Percentiles rank a stretch among this genome's conserved stretches.
phyloP scores from a whole-genome alignment of 352 stramenopile species.

The Paralagenidium karlingii region DNA sequence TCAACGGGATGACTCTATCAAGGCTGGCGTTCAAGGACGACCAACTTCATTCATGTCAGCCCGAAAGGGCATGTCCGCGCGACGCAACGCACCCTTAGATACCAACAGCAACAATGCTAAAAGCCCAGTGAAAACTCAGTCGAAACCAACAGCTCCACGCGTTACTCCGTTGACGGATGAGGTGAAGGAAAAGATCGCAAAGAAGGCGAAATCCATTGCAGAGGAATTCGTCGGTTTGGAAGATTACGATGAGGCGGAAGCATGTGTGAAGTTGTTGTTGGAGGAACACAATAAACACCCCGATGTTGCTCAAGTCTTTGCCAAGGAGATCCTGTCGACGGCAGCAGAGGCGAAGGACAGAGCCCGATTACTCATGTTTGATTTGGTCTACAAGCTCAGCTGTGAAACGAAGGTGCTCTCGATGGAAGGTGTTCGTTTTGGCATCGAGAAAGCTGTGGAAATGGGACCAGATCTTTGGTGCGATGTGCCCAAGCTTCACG shows the following conservation, averaged over 20 bases:
- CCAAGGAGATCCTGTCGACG: constrained; percentile 35
- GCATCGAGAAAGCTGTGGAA: constrained; percentile 44
- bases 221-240: constrained; percentile 70
- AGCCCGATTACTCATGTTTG: constrained; percentile 38
- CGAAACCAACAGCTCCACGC: not conserved
- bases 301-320: constrained; percentile 41
- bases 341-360: constrained; percentile 58
- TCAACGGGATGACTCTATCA: constrained; percentile 47
- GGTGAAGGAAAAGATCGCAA: constrained; percentile 43
- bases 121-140: constrained; percentile 2
- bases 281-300: constrained; percentile 53
- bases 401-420: constrained; percentile 44
- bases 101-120: not conserved
- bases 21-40: constrained; percentile 37
- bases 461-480: constrained; percentile 53
- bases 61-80: constrained; percentile 3
- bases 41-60: constrained; percentile 27
- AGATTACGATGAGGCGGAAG: constrained; percentile 52
- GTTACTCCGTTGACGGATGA: constrained; percentile 35
- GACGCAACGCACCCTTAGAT: not conserved
- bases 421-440: constrained; percentile 39
- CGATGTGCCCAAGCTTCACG: constrained; percentile 71
- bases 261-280: constrained; percentile 42
- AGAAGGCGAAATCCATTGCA: constrained; percentile 65
- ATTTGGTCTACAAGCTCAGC: constrained; percentile 50